Conservation (phyloP, 495 filamentous ascomycete genomes). For the Talaromyces adpressus region DNA sequence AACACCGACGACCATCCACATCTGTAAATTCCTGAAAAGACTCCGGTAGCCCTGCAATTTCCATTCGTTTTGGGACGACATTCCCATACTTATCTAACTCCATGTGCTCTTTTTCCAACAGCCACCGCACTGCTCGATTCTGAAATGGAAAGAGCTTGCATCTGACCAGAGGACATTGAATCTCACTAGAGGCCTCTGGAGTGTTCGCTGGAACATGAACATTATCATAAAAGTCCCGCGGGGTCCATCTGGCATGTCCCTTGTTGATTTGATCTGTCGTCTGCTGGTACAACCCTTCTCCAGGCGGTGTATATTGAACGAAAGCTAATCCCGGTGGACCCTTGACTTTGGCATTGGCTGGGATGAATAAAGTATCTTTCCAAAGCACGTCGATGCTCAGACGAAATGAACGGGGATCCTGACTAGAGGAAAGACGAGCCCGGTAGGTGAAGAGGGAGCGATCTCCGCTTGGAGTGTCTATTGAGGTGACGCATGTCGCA, state of each 20-base stretch:
- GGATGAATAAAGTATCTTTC: slow-evolving; percentile 31
- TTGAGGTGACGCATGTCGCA: not conserved
- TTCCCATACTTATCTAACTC: slow-evolving; percentile 26
- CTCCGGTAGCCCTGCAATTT: slow-evolving; percentile 19
- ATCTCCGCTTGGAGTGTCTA: not conserved
- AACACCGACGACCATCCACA: slow-evolving; percentile 43
- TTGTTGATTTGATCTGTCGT: not conserved
- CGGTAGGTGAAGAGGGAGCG: not conserved
- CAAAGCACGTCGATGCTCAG: slow-evolving; percentile 29
- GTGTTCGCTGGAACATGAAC: slow-evolving; percentile 50
- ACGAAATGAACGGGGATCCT: slow-evolving; percentile 14
- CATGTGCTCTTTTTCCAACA: slow-evolving; percentile 54
- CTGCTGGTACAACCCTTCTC: slow-evolving; percentile 10
- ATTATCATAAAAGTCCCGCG: slow-evolving; percentile 58
- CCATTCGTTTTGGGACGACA: slow-evolving; percentile 13
- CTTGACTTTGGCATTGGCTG: slow-evolving; percentile 15
- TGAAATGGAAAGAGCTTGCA: slow-evolving; percentile 66
- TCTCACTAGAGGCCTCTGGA: slow-evolving; percentile 25
- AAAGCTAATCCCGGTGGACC: slow-evolving; percentile 17
- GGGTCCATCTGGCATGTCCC: slow-evolving; percentile 29
- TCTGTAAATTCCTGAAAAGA: slow-evolving; percentile 35
- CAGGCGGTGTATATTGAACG: slow-evolving; percentile 23
- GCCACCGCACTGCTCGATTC: slow-evolving; percentile 61
- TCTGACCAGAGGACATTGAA: slow-evolving; percentile 33
- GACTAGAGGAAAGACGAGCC: not conserved